Percentiles rank a stretch among this genome's conserved stretches.
Evolutionary conservation across 2,329 filamentous ascomycete species (phyloP).

Genomic region (Tolypocladium amazonense): DNA sequence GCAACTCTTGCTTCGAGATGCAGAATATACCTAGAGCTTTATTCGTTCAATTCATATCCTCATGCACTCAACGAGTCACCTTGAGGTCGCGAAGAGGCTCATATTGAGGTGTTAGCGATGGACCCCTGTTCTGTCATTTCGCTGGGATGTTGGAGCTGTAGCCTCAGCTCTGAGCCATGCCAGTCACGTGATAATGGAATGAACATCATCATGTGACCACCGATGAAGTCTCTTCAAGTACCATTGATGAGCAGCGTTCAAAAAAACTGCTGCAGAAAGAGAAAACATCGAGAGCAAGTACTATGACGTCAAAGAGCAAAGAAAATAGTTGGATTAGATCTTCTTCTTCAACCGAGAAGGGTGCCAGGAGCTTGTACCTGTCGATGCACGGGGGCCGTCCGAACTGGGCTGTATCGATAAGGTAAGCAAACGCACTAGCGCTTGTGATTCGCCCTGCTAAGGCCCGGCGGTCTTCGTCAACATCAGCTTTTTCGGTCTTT

Average conservation of each 20-base stretch:
- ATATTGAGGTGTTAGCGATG: not conserved
- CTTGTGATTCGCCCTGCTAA: constrained; percentile 11
- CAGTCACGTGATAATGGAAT: not conserved
- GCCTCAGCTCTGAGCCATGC: not conserved
- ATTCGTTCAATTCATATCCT: not conserved
- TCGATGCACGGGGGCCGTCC: not conserved
- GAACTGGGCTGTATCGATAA: constrained; percentile 18
- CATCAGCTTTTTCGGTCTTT: not conserved
- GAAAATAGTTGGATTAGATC: not conserved
- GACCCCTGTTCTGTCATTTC: not conserved
- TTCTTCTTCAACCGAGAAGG: not conserved
- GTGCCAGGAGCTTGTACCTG: not conserved
- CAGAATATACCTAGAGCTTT: not conserved
- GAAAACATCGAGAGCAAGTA: no score
- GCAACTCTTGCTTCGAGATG: not conserved
- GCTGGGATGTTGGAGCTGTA: not conserved
- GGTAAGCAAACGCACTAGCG: constrained; percentile 18
- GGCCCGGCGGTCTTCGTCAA: constrained; percentile 8
- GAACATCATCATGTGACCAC: not conserved
- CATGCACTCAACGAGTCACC: not conserved
- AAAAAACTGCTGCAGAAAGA: not conserved
- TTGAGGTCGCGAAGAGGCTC: not conserved
- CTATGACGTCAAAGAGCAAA: no score
- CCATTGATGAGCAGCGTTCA: not conserved
- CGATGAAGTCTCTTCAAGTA: not conserved